phyloP scores from a whole-genome alignment of 768 basidiomycete genomes.

The Hypholoma fasciculare region DNA sequence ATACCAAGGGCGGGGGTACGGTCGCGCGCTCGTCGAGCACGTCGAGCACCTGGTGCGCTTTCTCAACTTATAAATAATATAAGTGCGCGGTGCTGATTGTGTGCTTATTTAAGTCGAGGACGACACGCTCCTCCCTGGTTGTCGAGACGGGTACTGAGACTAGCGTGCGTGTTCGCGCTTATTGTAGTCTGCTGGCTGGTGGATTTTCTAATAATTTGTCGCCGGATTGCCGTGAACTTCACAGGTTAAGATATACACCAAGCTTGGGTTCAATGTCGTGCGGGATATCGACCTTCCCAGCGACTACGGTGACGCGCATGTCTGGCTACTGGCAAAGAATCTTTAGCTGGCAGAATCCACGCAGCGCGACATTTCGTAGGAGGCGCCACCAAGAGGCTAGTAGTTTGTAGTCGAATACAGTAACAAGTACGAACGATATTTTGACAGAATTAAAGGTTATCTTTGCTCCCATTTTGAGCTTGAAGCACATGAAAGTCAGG shows the following conservation, averaged over 20 bases:
- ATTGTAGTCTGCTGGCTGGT: too few relatives aligned
- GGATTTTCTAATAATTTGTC: too few relatives aligned
- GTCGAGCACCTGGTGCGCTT: conserved; percentile 23
- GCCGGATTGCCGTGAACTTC: neutral
- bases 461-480: too few relatives aligned
- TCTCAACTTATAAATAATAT: too few relatives aligned
- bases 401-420: too few relatives aligned
- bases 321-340: conserved; percentile 21
- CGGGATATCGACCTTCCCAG: conserved; percentile 18
- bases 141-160: conserved; percentile 28
- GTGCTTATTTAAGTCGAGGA: conserved; percentile 16
- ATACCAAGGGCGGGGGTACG: conserved; percentile 31
- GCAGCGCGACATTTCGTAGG: too few relatives aligned
- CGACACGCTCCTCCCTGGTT: conserved; percentile 16
- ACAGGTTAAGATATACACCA: conserved; percentile 16
- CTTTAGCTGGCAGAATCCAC: neutral
- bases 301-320: conserved; percentile 11
- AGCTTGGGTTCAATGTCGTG: conserved; percentile 19
- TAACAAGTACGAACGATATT: too few relatives aligned
- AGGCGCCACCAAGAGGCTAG: too few relatives aligned
- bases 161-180: conserved; percentile 19
- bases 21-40: conserved; percentile 22
- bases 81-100: neutral
- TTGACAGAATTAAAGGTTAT: too few relatives aligned
- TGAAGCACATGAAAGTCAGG: too few relatives aligned